Conservation (phyloP, 1,139 yeast species). For the Pneumocystis sp. region DNA sequence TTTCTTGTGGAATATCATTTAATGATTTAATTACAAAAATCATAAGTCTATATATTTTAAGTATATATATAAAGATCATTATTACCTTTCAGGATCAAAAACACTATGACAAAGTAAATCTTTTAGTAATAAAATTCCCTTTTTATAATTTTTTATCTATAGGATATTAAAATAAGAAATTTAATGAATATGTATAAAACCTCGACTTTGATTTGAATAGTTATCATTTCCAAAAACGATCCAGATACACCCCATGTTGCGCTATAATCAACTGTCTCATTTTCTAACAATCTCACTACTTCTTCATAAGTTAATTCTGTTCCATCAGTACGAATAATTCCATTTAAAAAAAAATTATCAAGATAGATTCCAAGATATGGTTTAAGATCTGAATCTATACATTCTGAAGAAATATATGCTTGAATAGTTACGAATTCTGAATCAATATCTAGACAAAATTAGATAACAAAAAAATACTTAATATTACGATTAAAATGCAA, state of each 20-base stretch:
- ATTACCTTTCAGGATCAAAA: slow-evolving; percentile 50
- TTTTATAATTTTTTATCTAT: slow-evolving; percentile 34
- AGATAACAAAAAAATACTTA: neutral
- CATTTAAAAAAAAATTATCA: slow-evolving; percentile 53
- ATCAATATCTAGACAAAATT: slow-evolving; percentile 48
- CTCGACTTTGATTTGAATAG: slow-evolving; percentile 48
- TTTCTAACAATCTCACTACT: slow-evolving; percentile 56
- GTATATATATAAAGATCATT: neutral
- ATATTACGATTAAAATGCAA: slow-evolving; percentile 30
- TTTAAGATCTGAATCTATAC: slow-evolving; percentile 42
- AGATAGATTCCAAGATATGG: slow-evolving; percentile 52
- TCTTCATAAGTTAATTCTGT: slow-evolving; percentile 48
- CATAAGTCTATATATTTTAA: slow-evolving; percentile 25
- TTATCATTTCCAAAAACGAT: slow-evolving; percentile 45
- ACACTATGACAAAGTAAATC: slow-evolving; percentile 49
- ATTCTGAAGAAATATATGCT: slow-evolving; percentile 47
- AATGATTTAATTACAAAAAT: slow-evolving; percentile 60
- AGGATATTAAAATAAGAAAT: neutral
- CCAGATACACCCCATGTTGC: slow-evolving; percentile 44
- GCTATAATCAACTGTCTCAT: slow-evolving; percentile 42
- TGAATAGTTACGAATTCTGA: slow-evolving; percentile 70
- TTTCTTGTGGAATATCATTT: slow-evolving; percentile 61
- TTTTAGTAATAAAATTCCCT: slow-evolving; percentile 63
- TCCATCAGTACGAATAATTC: slow-evolving; percentile 53
- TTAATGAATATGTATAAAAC: slow-evolving; percentile 18